phyloP scores from a whole-genome alignment of 2,329 filamentous ascomycete species.

The Stemphylium lycopersici region DNA sequence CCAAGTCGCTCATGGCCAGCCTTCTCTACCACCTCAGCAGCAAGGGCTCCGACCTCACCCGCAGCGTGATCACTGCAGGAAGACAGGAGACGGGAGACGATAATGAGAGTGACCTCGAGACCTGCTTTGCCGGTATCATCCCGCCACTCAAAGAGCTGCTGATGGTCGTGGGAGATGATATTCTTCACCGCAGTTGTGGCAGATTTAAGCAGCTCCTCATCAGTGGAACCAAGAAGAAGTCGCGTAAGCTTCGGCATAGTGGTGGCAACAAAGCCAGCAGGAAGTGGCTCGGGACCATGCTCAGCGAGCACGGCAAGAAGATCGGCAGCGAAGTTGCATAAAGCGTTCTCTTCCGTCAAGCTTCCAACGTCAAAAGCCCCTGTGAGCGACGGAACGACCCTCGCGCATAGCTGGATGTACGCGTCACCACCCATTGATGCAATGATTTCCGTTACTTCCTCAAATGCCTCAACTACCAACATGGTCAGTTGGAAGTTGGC shows the following conservation, averaged over 20 bases:
- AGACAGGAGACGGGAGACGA: slow-evolving; percentile 88
- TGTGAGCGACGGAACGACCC: slow-evolving; percentile 84
- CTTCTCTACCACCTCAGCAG: slow-evolving; percentile 93
- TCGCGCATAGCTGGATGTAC: slow-evolving; percentile 80
- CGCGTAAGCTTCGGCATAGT: slow-evolving; percentile 86
- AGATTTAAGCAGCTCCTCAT: slow-evolving; percentile 86
- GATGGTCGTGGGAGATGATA: slow-evolving; percentile 86
- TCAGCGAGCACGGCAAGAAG: slow-evolving; percentile 81
- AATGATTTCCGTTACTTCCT: slow-evolving; percentile 78
- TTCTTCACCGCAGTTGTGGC: slow-evolving; percentile 86
- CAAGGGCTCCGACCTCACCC: slow-evolving; percentile 93
- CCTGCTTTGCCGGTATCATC: slow-evolving; percentile 79
- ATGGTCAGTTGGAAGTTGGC: slow-evolving; percentile 90
- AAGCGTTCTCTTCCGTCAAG: slow-evolving; percentile 80
- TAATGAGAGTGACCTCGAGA: slow-evolving; percentile 85
- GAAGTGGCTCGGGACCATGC: slow-evolving; percentile 83
- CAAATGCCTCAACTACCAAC: slow-evolving; percentile 87
- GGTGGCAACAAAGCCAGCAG: slow-evolving; percentile 81
- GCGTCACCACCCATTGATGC: slow-evolving; percentile 68
- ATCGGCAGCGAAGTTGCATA: slow-evolving; percentile 87
- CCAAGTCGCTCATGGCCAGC: slow-evolving; percentile 90
- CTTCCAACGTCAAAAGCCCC: slow-evolving; percentile 88
- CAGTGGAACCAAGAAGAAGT: slow-evolving; percentile 80
- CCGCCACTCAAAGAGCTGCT: slow-evolving; percentile 87
- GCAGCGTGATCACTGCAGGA: slow-evolving; percentile 86